phyloP scores from a whole-genome alignment of 2,329 filamentous ascomycete genomes.

The Aspergillus hiratsukae region DNA sequence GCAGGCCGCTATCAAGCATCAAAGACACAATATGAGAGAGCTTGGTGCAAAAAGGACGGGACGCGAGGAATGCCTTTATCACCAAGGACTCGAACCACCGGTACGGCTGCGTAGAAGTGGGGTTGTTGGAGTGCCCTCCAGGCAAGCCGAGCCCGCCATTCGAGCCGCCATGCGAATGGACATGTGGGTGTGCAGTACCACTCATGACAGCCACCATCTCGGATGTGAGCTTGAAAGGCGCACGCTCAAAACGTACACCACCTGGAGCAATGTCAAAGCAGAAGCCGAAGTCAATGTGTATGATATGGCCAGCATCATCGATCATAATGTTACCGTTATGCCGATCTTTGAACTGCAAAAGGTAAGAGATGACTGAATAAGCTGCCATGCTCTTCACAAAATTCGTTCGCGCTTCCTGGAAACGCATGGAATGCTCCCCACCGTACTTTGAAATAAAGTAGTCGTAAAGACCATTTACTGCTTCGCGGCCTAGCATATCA shows the following conservation, averaged over 20 bases:
- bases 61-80: slow-evolving; percentile 89
- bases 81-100: slow-evolving; percentile 95
- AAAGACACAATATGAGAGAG: slow-evolving; percentile 82
- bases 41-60: slow-evolving; percentile 80
- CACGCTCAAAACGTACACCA: slow-evolving; percentile 94
- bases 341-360: slow-evolving; percentile 97
- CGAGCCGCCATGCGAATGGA: slow-evolving; percentile 22
- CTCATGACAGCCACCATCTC: slow-evolving; percentile 99
- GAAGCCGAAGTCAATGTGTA: slow-evolving; percentile 99
- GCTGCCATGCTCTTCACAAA: slow-evolving; percentile 99
- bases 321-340: slow-evolving; percentile 99
- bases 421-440: slow-evolving; percentile 88
- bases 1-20: slow-evolving; percentile 94
- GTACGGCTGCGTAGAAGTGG: slow-evolving; percentile 77
- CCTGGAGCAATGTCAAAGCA: slow-evolving; percentile 98
- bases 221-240: slow-evolving; percentile 93
- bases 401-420: slow-evolving; percentile 92
- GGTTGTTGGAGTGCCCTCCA: slow-evolving; percentile 32
- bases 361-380: slow-evolving; percentile 93
- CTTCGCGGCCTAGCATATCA: slow-evolving; percentile 97
- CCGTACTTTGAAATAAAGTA: slow-evolving; percentile 98
- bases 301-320: slow-evolving; percentile 91
- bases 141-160: slow-evolving; percentile 22
- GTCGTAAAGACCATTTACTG: slow-evolving; percentile 96
- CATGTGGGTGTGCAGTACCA: slow-evolving; percentile 49